A percentile compares a stretch with the other conserved stretches of the same genome.
Conservation (phyloP, 1,284 basidiomycete species). For the Termitomyces sp. region DNA sequence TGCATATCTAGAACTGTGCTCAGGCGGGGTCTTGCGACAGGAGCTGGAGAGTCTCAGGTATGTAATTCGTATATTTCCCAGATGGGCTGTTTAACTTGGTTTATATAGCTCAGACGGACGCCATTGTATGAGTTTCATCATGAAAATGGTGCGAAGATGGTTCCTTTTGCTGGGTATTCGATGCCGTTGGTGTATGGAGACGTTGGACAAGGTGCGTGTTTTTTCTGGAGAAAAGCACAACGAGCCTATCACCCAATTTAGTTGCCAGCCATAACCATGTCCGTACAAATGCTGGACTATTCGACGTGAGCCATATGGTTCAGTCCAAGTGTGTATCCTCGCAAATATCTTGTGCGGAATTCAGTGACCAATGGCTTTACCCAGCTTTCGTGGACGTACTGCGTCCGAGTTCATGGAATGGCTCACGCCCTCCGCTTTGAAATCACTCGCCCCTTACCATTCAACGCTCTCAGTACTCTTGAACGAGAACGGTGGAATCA, state of each 20-base stretch:
- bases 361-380: background rate
- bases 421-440: slow-evolving; percentile 79
- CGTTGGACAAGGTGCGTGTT: slow-evolving; percentile 68
- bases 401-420: slow-evolving; percentile 79
- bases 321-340: slow-evolving; percentile 61
- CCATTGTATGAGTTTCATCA: slow-evolving; percentile 91
- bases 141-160: slow-evolving; percentile 87
- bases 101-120: slow-evolving; percentile 51
- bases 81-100: background rate
- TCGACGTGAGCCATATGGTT: slow-evolving; percentile 99
- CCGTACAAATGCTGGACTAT: slow-evolving; percentile 79
- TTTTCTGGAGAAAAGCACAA: slow-evolving; percentile 5
- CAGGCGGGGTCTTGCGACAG: slow-evolving; percentile 12
- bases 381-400: slow-evolving; percentile 70
- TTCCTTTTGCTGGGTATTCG: slow-evolving; percentile 90
- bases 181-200: slow-evolving; percentile 91
- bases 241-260: slow-evolving; percentile 28
- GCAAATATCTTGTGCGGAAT: slow-evolving; percentile 4
- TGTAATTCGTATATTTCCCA: background rate
- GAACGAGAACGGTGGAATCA: slow-evolving; percentile 88
- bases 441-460: slow-evolving; percentile 60
- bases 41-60: slow-evolving; percentile 2
- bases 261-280: slow-evolving; percentile 93
- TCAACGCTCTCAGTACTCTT: slow-evolving; percentile 86
- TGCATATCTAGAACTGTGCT: background rate